Evolutionary conservation across 2,329 filamentous ascomycete genomes (phyloP).

Genomic region (Scedosporium minutisporum): DNA sequence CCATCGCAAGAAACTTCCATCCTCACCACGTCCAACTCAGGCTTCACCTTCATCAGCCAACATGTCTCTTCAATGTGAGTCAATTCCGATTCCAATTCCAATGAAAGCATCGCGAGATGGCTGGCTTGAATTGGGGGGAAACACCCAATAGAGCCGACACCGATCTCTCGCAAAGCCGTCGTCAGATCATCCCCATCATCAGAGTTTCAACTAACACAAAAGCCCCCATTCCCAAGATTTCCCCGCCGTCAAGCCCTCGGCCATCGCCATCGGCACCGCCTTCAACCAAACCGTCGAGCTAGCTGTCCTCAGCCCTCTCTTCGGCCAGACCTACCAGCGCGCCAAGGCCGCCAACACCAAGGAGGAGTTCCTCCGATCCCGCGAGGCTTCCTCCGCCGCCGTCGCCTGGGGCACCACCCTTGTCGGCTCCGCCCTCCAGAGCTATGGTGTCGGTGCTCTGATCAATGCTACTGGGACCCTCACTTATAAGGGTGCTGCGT

Average conservation of each 20-base stretch:
- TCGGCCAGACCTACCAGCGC: slow-evolving; percentile 89
- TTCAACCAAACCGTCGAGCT: slow-evolving; percentile 93
- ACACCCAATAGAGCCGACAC: not conserved
- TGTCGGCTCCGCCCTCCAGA: slow-evolving; percentile 78
- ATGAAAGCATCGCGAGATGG: not conserved
- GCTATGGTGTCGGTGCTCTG: slow-evolving; percentile 80
- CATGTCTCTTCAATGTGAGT: slow-evolving; percentile 44
- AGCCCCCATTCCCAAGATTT: slow-evolving; percentile 32
- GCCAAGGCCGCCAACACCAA: slow-evolving; percentile 87
- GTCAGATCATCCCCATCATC: not conserved
- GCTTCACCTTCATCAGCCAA: not conserved
- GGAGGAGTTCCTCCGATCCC: slow-evolving; percentile 91
- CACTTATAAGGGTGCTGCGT: slow-evolving; percentile 94
- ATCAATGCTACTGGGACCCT: slow-evolving; percentile 93
- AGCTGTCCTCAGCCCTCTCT: slow-evolving; percentile 78
- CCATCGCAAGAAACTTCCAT: slow-evolving; percentile 5
- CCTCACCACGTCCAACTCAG: not conserved
- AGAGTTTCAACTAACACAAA: slow-evolving; percentile 3
- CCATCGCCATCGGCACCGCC: slow-evolving; percentile 88
- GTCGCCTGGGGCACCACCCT: slow-evolving; percentile 86
- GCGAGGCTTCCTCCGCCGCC: slow-evolving; percentile 81
- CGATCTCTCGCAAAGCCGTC: not conserved
- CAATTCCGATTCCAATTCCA: not conserved
- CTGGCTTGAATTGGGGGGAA: not conserved
- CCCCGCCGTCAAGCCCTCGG: slow-evolving; percentile 86